Conservation (phyloP, 352 stramenopile genomes). For the Globisporangium orthogonon region DNA sequence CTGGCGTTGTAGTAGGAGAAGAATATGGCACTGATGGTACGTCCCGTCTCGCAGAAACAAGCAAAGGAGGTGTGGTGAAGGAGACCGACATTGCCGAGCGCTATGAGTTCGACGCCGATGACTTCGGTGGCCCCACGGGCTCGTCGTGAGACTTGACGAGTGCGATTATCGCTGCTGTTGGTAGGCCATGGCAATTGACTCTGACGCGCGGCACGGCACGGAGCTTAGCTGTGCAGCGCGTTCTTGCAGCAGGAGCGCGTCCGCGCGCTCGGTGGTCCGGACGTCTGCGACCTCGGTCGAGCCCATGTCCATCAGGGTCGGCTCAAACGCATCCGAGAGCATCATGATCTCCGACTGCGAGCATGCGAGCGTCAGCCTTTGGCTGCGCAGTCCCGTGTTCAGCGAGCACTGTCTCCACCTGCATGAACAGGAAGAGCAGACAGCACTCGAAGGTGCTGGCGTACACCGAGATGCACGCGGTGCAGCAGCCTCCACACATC, state of each 20-base stretch:
- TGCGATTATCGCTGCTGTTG: too few relatives aligned
- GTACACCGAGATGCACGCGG: conserved; percentile 23
- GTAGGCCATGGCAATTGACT: conserved; percentile 11
- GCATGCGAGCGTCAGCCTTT: neutral
- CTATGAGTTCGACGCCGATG: too few relatives aligned
- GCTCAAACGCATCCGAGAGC: conserved; percentile 65
- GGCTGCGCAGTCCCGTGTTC: neutral
- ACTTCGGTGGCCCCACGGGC: too few relatives aligned
- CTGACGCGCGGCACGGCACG: conserved; percentile 82
- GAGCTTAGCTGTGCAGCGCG: conserved; percentile 78
- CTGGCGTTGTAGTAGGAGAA: too few relatives aligned
- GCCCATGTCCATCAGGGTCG: conserved; percentile 87
- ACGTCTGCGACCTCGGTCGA: conserved; percentile 63
- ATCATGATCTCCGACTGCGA: conserved; percentile 82
- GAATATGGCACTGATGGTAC: too few relatives aligned
- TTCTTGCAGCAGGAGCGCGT: conserved; percentile 83
- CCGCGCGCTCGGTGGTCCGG: conserved; percentile 53
- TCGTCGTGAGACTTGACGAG: too few relatives aligned
- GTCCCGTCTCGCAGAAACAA: too few relatives aligned
- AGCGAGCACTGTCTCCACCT: conserved; percentile 23
- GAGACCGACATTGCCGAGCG: too few relatives aligned
- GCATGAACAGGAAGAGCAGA: conserved; percentile 82
- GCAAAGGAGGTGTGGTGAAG: too few relatives aligned
- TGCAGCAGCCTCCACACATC: too few relatives aligned
- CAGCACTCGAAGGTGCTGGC: conserved; percentile 60